These are phyloP conservation scores for Aspergillus puulaauensis DNA, from an alignment of 2,329 filamentous ascomycete genomes.

Conservation along the genomic window DNA sequence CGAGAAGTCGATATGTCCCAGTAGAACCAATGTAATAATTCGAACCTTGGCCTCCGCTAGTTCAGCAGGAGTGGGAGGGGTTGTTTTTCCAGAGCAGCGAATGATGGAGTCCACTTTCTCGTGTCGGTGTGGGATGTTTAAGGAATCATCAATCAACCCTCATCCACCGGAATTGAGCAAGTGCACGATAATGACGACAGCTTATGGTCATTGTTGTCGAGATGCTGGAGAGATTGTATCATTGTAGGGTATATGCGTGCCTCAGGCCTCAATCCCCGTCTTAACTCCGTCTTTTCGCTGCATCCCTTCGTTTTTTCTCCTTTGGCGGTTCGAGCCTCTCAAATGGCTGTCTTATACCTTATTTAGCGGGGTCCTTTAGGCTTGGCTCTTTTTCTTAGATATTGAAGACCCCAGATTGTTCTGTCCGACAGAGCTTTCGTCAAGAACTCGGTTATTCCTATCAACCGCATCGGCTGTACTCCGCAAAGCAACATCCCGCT, in stretches of 20 bases:
- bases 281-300: background rate
- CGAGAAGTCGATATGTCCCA: background rate
- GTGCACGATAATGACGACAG: background rate
- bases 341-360: background rate
- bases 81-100: background rate
- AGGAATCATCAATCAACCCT: background rate
- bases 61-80: background rate
- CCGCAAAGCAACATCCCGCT: background rate
- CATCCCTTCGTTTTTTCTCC: background rate
- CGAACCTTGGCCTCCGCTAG: background rate
- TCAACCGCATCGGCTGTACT: background rate
- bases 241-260: background rate
- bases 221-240: background rate
- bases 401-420: background rate
- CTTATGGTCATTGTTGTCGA: background rate
- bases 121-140: background rate
- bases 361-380: background rate
- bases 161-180: background rate
- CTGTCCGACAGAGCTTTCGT: background rate
- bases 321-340: background rate
- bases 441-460: background rate
- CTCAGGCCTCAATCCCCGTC: background rate
- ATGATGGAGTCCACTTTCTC: background rate
- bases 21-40: background rate
- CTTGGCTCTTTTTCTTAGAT: background rate